Base-by-base conservation (phyloP, 2,329 filamentous ascomycete genomes). In the Magnaporthales sp. region DNA sequence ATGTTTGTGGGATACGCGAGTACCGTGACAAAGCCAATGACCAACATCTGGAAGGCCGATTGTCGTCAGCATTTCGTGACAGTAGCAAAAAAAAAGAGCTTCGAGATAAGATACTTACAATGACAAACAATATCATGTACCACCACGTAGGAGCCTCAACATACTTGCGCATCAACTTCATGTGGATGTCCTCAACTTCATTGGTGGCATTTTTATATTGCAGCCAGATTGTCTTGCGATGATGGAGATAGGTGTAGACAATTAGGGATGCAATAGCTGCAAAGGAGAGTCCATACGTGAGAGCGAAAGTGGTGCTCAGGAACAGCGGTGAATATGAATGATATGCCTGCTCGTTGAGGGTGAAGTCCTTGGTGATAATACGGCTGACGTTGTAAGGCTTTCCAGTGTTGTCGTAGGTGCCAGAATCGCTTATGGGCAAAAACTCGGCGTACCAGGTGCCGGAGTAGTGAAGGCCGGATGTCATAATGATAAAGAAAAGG, bases 381-480 rank as follows among this genome's bases (percentile, higher is more conserved):
- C 82, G 82, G 3, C 80, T 79, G 1, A 90, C 89, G 71, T 92
- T 85, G 77, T 92, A 93, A 0, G 69, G 67, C 0, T 76, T 70
- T 3, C 87, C 89, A 0, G 83, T 90, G 71, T 92, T 92, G 76
- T 92, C 90, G 71, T 91, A 92, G 26, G 86, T 91, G 61, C 79
- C 80, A 1, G 87, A 86, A 73, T 91, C 89, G 71, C 85, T 90
- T 75, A 91, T 91, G 3, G 89, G 88, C 13, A 91, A 75, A 71
- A 84, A 91, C 67, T 83, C 75, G 3, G 81, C 81, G 71, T 88
- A 91, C 86, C 88, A 92, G 0, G 81, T 78, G 10, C 86, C 86
- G 7, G 80, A 84, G 73, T 88, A 93, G 73, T 92, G 89, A 22
- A 92, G 76, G 5, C 82, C 77, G 0, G 84, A 79, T 1, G 85